Conservation (phyloP, 2,329 filamentous ascomycete genomes). For the Pleurostoma richardsiae region DNA sequence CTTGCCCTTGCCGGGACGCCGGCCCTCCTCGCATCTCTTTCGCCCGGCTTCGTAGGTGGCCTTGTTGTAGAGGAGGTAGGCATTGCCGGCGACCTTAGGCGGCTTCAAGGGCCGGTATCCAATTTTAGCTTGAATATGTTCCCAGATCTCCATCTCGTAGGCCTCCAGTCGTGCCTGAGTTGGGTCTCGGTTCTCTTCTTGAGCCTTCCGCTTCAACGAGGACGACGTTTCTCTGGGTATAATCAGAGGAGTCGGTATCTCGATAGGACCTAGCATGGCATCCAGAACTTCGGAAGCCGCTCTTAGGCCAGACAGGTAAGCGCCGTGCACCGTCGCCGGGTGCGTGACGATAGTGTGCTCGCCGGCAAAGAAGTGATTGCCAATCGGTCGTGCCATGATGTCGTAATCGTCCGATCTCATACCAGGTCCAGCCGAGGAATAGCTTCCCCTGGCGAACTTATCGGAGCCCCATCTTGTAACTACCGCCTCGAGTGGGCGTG, state of each 20-base stretch:
- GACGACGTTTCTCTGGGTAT: conserved; percentile 50
- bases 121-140: conserved; percentile 49
- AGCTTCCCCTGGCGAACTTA: conserved; percentile 86
- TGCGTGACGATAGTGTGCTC: conserved; percentile 96
- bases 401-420: conserved; percentile 89
- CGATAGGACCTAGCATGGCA: conserved; percentile 73
- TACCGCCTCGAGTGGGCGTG: conserved; percentile 76
- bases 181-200: conserved; percentile 37
- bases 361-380: conserved; percentile 90
- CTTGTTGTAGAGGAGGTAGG: conserved; percentile 87
- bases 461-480: conserved; percentile 92
- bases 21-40: conserved; percentile 58
- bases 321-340: conserved; percentile 93
- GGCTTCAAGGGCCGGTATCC: conserved; percentile 74
- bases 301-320: conserved; percentile 87
- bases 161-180: conserved; percentile 49
- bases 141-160: conserved; percentile 50
- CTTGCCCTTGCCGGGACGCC: conserved; percentile 58
- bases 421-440: conserved; percentile 84
- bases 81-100: conserved; percentile 69
- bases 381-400: conserved; percentile 76
- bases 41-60: conserved; percentile 62
- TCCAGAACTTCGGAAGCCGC: conserved; percentile 84
- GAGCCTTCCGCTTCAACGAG: conserved; percentile 50
- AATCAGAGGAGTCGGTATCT: conserved; percentile 71